These are phyloP conservation scores for Corymbia citriodora DNA, from an alignment of 441 rosid genomes.

Conservation along the genomic window DNA sequence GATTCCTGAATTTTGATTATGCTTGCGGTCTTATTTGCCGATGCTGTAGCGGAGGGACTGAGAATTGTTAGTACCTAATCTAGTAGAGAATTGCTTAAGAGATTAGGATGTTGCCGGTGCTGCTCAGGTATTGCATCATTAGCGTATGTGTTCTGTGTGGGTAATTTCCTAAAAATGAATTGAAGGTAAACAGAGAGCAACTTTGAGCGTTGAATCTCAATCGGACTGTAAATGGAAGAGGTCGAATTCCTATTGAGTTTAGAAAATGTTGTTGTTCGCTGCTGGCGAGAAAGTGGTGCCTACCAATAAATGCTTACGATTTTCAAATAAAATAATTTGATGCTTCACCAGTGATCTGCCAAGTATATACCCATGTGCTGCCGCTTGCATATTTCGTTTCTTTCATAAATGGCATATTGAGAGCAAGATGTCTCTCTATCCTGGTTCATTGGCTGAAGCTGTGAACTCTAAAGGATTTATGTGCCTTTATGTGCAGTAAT, in stretches of 20 bases:
- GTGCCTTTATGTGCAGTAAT: slow-evolving; percentile 34
- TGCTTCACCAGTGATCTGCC: background rate
- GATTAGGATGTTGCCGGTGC: background rate
- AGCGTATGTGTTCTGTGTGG: background rate
- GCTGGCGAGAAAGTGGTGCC: background rate
- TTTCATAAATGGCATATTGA: background rate
- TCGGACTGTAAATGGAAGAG: background rate
- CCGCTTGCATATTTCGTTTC: background rate
- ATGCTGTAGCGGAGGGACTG: background rate
- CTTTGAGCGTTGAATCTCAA: background rate
- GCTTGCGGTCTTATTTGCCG: background rate
- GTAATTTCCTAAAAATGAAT: background rate
- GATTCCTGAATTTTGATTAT: background rate
- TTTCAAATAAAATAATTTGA: background rate
- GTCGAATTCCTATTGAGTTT: background rate
- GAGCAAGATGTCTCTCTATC: background rate
- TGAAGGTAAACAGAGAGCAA: background rate
- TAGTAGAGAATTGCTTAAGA: background rate
- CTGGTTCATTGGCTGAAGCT: background rate
- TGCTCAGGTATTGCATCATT: background rate
- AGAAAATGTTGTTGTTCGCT: background rate
- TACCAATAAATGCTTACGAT: background rate
- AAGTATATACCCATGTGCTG: background rate
- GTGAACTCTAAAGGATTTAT: background rate
- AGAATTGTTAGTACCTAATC: background rate